Evolutionary conservation across 2,329 filamentous ascomycete species (phyloP), one percentile per base, ranked within the genome.

Genomic region (Cryphonectria parasitica): DNA sequence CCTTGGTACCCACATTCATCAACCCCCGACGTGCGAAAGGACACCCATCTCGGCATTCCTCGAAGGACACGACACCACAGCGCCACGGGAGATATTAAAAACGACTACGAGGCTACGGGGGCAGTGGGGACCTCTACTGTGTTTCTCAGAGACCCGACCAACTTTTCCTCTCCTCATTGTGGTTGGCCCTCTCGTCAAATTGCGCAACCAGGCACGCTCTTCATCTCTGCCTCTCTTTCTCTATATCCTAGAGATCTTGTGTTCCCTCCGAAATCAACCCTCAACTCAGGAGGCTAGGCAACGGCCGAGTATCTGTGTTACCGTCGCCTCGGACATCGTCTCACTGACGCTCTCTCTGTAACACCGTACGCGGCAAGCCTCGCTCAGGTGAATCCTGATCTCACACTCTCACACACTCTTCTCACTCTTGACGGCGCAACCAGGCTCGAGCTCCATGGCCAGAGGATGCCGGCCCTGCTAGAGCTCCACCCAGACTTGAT

Each of bases 381-480:
- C 17, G 43, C 43, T 45, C 43, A 22, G 43, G 43, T 45, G 19
- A 6, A 45, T 45, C 43, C 17, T 45, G 43, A 45, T 45, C 17
- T 45, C 60, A 2, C 31, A 1, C 60, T 6, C 61, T 3, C 34
- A 22, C 17, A 31, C 39, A 45, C 39, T 7, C n/a, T 2, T 17
- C n/a, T 17, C 25, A 4, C 58, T 58, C 58, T 17, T 5, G 54
- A 49, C 39, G 10, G 43, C 31, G 15, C 54, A 41, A 8, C 34
- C 54, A 28, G 45, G 34, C 67, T 31, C 25, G 41, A 64, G 61
- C 67, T 39, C 36, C 45, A 45, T 54, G 43, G 56, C 43, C 34
- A 41, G 73, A 78, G 71, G 72, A 82, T 82, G 80, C 77, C 76
- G 76, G 69, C 73, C 68, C 71, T 72, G 73, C 75, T 68, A 73